Conservation (phyloP, 768 basidiomycete genomes). For the Trichaptum fuscoviolaceum region DNA sequence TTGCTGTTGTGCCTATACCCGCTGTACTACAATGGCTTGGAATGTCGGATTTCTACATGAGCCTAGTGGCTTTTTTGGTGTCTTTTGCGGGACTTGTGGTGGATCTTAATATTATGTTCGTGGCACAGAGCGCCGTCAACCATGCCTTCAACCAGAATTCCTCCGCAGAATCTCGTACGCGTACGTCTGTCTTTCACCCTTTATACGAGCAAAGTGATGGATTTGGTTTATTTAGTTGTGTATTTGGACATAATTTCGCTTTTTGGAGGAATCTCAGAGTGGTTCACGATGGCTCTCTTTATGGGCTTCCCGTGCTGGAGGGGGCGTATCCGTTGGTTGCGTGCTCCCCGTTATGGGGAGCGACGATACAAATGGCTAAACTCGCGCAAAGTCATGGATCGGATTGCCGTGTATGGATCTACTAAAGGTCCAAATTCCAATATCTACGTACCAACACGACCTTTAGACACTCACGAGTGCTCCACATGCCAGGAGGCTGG, state of each 20-base stretch:
- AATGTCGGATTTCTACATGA: neutral
- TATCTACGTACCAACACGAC: neutral
- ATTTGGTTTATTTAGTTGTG: neutral
- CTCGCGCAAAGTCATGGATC: neutral
- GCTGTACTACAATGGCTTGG: neutral
- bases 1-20: neutral
- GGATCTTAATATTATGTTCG: neutral
- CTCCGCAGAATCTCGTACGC: neutral
- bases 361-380: neutral
- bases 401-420: neutral
- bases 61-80: neutral
- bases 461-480: neutral
- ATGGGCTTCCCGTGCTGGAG: neutral
- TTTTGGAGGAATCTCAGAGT: neutral
- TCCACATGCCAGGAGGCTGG: neutral
- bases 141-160: neutral
- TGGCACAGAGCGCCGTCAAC: neutral
- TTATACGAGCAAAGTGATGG: neutral
- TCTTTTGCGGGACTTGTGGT: neutral
- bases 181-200: neutral
- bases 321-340: neutral
- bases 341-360: neutral
- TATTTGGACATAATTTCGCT: neutral
- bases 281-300: neutral
- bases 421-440: neutral